Evolutionary conservation across 192 early-diverging fungal genomes (phyloP), one percentile per base, ranked within the genome.

Genomic region (Linnemannia zychae): DNA sequence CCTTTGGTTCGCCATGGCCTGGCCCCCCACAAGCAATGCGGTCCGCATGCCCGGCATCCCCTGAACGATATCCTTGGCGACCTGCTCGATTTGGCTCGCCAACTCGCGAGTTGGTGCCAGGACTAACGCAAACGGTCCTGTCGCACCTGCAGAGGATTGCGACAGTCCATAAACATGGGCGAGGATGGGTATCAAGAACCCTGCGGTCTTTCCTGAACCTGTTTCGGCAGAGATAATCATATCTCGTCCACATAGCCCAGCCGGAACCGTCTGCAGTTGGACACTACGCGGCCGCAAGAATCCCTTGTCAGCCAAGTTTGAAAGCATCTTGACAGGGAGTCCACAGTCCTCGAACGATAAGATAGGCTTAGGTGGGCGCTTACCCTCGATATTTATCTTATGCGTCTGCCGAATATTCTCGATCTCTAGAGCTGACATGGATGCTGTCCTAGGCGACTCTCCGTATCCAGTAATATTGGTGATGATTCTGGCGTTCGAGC

Each of bases 81-180:
- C 75, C 20, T 72, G 31, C 60, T 92, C 91, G 40, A 92, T 89
- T 74, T 92, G 91, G 17, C 75, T 71, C 40, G 88, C 89, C 24
- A 92, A 46, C 71, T 92, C 91, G 46, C 91, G 87, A 4, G 91
- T 92, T 2, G 91, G 90, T 15, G 86, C 81, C 68, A 91, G 46
- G 20, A 91, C 91, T 28, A 92, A 38, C 1, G 87, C 89, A 74
- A 78, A 87, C 2, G 90, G 91, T 2, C 89, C 88, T 16, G 67
- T 71, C 9, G 67, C 73, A 1, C 63, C 77, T 18, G 72, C 72
- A 16, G 83, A 67, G 20, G 78, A 47, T 47, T 76, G 80, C 4
- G 80, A 73, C 1, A 81, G 46, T 1, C 80, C 80, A 40, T 81
- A 81, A 22, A 50, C 72, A 40, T 84, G 77, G 38, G 72, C 46